phyloP scores from a whole-genome alignment of 208 protist species.

The Wallacemonas sp. region DNA sequence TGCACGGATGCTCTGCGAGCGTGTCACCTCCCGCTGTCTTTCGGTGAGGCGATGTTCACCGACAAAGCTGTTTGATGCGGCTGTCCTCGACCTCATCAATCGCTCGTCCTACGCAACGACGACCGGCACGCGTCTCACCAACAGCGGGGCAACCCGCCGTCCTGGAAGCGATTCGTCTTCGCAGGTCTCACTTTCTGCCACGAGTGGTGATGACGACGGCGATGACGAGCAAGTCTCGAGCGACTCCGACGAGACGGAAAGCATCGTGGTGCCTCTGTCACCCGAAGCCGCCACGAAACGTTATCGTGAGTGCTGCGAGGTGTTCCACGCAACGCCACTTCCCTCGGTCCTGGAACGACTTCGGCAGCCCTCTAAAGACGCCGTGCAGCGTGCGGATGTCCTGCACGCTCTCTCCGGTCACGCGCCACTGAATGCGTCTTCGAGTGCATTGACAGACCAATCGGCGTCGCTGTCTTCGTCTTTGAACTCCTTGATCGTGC shows the following conservation, averaged over 20 bases:
- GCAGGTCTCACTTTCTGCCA: not conserved
- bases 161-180: no score
- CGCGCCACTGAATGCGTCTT: not conserved
- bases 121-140: not conserved
- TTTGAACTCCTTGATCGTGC: not conserved
- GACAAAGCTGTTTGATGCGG: not conserved
- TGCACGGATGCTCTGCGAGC: not conserved
- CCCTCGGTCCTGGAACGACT: not conserved
- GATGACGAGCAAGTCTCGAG: not conserved
- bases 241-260: no score
- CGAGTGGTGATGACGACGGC: not conserved
- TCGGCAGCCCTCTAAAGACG: not conserved
- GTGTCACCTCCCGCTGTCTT: not conserved
- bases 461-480: not conserved
- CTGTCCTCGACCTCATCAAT: not conserved
- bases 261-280: no score
- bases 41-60: not conserved
- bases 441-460: not conserved
- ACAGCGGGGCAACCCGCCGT: not conserved
- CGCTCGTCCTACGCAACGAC: not conserved
- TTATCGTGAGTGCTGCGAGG: not conserved
- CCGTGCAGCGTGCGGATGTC: not conserved
- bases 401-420: not conserved
- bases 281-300: not conserved
- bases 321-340: not conserved